Percentiles rank a stretch among this genome's conserved stretches.
phyloP scores from a whole-genome alignment of 352 stramenopile species.

The Phytophthora fragariaefolia region DNA sequence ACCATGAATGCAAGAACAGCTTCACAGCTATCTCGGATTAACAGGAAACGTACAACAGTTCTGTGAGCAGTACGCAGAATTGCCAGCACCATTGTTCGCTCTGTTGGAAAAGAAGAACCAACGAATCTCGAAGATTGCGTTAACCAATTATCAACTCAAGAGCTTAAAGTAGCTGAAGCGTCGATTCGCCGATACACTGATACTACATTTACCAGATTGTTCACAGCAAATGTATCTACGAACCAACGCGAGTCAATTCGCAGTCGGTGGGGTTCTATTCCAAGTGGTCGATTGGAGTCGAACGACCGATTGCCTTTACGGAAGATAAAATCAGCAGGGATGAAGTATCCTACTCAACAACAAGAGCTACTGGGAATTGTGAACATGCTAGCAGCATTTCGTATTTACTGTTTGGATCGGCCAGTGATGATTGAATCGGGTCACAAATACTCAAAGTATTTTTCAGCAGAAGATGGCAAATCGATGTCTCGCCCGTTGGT shows the following conservation, averaged over 20 bases:
- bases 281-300: slow-evolving; percentile 2
- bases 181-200: slow-evolving; percentile 1
- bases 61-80: slow-evolving; percentile 15
- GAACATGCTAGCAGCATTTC: too few species aligned
- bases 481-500: too few species aligned
- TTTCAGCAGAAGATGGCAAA: too few species aligned
- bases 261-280: slow-evolving; percentile 13
- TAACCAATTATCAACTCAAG: too few species aligned
- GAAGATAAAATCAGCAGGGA: background rate
- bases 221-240: slow-evolving; percentile 2
- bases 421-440: too few species aligned
- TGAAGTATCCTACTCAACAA: too few species aligned
- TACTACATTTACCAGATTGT: slow-evolving; percentile 18
- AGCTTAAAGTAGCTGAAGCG: too few species aligned
- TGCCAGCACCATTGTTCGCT: slow-evolving; percentile 7
- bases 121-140: background rate
- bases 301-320: background rate
- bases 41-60: slow-evolving; percentile 21
- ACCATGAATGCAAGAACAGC: slow-evolving; percentile 14
- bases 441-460: too few species aligned
- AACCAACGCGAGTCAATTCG: slow-evolving; percentile 13
- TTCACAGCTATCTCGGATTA: too few species aligned
- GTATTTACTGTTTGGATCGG: too few species aligned
- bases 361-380: too few species aligned
- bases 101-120: background rate